Conservation (phyloP, 2,329 filamentous ascomycete species). For the Hypoxylon sp. region DNA sequence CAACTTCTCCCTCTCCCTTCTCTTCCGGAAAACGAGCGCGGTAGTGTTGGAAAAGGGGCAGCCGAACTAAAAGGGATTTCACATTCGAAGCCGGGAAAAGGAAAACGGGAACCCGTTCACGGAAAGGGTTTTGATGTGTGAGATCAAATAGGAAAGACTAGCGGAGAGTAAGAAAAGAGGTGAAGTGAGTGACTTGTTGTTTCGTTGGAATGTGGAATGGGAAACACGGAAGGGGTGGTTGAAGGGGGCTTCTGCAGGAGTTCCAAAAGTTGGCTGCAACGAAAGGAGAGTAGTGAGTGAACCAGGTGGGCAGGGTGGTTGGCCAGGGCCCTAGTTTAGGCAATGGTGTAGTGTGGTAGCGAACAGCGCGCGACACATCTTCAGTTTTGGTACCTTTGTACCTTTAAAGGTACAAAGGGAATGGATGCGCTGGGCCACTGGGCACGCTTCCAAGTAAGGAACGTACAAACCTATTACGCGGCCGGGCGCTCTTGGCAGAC, state of each 20-base stretch:
- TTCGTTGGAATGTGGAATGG: not conserved
- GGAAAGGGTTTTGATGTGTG: constrained; percentile 36
- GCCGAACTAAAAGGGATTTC: constrained; percentile 27
- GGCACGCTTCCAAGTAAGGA: not conserved
- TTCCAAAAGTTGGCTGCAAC: constrained; percentile 1
- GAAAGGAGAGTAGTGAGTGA: constrained; percentile 5
- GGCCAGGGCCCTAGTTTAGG: not conserved
- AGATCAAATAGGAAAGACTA: constrained; percentile 4
- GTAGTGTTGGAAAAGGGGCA: constrained; percentile 30
- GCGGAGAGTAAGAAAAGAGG: not conserved
- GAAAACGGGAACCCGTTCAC: constrained; percentile 36
- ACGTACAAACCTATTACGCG: constrained; percentile 6
- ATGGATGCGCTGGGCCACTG: not conserved
- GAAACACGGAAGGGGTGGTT: not conserved
- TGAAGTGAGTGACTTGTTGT: constrained; percentile 6
- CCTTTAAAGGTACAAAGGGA: not conserved
- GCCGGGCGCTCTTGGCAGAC: not conserved
- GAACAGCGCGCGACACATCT: too few species aligned
- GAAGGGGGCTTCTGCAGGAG: constrained; percentile 1
- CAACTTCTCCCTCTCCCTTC: constrained; percentile 17
- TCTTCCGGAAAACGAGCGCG: constrained; percentile 33
- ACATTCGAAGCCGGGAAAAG: constrained; percentile 27
- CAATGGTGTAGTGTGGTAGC: not conserved
- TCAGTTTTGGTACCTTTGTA: not conserved
- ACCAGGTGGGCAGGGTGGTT: not conserved